Evolutionary conservation across 805 yeast species (phyloP), one percentile per base, ranked within the genome.

Genomic region (Suhomyces tanzawaensis): DNA sequence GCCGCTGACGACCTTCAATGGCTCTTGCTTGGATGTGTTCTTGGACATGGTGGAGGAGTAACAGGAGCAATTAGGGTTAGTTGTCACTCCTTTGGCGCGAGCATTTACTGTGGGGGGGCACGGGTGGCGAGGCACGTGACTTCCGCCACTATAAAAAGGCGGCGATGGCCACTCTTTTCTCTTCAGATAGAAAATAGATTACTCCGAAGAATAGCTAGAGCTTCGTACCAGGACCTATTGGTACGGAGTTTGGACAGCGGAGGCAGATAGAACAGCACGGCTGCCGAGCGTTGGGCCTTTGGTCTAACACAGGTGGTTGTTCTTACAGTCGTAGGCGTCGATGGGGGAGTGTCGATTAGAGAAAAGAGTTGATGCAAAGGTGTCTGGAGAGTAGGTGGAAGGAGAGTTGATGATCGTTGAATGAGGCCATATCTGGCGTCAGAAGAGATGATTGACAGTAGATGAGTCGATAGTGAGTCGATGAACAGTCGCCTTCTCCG

Each of bases 201-300:
- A 29, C 70, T 63, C 66, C 67, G 67, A 59, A 49, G 39, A 42
- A 48, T 46, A 49, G 69, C 53, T 68, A 68, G 73, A 68, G 71
- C 73, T 67, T 61, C 51, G 48, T 53, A 54, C 46, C 49, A 47
- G 22, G 45, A 16, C 11, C 53, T 36, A 45, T 58, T 55, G 58
- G 30, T 59, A 47, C 50, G 49, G 56, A 64, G 73, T 68, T 72
- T 68, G 73, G 73, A 68, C 72, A 67, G 62, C 69, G 71, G 72
- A 68, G 73, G 54, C 56, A 67, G 35, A 67, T 18, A 18, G 48
- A 57, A 15, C 15, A 34, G 30, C 29, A 11, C n/a, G 31, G 31
- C 16, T 22, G 32, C 14, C 27, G 19, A 17, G n/a, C n/a, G n/a
- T n/a, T n/a, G 35, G 23, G 13, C 21, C 35, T 21, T 23, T 32